Evolutionary conservation across 768 basidiomycete species (phyloP).

Genomic region (Ramaria sp.): DNA sequence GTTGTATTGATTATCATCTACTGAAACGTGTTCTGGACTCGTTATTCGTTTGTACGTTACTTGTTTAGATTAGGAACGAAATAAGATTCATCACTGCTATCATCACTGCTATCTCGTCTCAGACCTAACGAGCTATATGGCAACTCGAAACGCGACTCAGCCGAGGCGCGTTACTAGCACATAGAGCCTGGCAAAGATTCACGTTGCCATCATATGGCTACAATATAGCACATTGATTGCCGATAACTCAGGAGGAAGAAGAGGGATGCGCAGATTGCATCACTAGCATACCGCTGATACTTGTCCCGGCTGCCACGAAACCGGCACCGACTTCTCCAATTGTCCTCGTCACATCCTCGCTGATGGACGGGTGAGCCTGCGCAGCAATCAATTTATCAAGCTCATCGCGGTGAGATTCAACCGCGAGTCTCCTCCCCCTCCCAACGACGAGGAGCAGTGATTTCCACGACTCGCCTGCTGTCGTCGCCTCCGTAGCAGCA

Average conservation of each 20-base stretch:
- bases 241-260: neutral
- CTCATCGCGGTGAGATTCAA: slow-evolving; percentile 49
- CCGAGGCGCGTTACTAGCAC: too few species aligned
- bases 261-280: neutral
- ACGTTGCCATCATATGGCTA: too few species aligned
- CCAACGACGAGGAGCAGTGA: slow-evolving; percentile 58
- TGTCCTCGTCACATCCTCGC: slow-evolving; percentile 27
- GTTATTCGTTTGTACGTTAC: too few species aligned
- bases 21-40: too few species aligned
- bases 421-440: slow-evolving; percentile 60
- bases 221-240: too few species aligned
- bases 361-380: slow-evolving; percentile 18
- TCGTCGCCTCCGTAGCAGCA: slow-evolving; percentile 17
- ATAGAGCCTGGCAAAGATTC: too few species aligned
- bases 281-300: slow-evolving; percentile 7
- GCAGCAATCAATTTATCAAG: slow-evolving; percentile 26
- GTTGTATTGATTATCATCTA: too few species aligned
- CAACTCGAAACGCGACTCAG: too few species aligned
- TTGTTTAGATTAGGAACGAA: too few species aligned
- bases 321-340: slow-evolving; percentile 30
- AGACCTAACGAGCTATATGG: too few species aligned
- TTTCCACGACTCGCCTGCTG: slow-evolving; percentile 18
- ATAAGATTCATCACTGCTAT: too few species aligned
- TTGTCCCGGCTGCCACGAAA: slow-evolving; percentile 20
- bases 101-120: too few species aligned